Evolutionary conservation across 768 basidiomycete genomes (phyloP).

Genomic region (Russula abietina): DNA sequence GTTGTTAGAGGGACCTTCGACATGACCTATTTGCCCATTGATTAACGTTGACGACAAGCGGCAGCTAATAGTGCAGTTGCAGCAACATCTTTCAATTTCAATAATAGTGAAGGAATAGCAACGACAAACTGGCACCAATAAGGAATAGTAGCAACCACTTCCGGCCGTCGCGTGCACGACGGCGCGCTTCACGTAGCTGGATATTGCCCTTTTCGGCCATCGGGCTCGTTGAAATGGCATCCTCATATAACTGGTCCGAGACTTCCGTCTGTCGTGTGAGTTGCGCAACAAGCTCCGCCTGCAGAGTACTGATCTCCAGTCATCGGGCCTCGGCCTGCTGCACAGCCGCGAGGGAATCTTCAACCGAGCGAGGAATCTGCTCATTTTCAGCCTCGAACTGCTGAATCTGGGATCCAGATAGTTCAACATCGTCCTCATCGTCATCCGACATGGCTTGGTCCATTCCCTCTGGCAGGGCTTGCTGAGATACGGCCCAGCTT

Average conservation of each 20-base stretch:
- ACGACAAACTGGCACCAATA: constrained; percentile 81
- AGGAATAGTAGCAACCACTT: constrained; percentile 89
- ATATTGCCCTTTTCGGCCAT: constrained; percentile 86
- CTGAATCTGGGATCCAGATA: constrained; percentile 82
- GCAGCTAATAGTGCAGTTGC: background rate
- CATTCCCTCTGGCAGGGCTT: constrained; percentile 32
- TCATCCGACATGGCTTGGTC: constrained; percentile 52
- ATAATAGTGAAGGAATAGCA: constrained; percentile 93
- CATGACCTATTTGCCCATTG: too few species aligned
- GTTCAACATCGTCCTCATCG: constrained; percentile 67
- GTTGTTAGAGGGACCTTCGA: too few species aligned
- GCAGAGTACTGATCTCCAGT: constrained; percentile 88
- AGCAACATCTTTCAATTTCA: constrained; percentile 32
- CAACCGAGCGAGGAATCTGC: constrained; percentile 73
- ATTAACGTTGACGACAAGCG: too few species aligned
- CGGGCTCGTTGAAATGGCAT: constrained; percentile 81
- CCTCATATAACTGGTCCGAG: constrained; percentile 91
- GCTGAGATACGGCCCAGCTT: constrained; percentile 40
- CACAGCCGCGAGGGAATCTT: constrained; percentile 82
- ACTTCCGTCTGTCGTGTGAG: constrained; percentile 85
- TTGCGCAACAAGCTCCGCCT: constrained; percentile 86
- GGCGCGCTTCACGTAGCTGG: constrained; percentile 83
- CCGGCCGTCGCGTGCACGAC: constrained; percentile 80
- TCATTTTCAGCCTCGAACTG: constrained; percentile 94
- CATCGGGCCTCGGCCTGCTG: constrained; percentile 88